Conservation (phyloP, 2,329 filamentous ascomycete genomes). For the Aspergillus ochraceoroseus region DNA sequence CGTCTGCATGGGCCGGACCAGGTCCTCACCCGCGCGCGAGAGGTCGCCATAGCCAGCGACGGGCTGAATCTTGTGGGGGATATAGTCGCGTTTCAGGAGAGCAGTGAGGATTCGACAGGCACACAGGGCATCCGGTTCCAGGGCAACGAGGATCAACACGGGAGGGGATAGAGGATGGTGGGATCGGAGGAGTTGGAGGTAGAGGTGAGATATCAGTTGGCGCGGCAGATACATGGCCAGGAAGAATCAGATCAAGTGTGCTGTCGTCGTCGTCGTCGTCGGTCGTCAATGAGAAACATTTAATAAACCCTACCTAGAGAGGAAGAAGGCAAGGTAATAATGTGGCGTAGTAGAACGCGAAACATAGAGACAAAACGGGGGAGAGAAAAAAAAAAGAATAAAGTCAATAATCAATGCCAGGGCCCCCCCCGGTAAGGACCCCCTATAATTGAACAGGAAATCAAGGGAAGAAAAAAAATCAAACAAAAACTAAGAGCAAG, state of each 20-base stretch:
- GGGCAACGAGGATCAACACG: conserved; percentile 83
- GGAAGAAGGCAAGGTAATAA: neutral
- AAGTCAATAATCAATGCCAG: too few relatives aligned
- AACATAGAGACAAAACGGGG: neutral
- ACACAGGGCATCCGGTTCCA: conserved; percentile 92
- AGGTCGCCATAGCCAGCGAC: conserved; percentile 90
- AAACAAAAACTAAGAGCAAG: neutral
- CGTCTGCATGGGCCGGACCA: conserved; percentile 82
- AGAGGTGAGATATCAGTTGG: conserved; percentile 80
- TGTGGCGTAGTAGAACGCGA: neutral
- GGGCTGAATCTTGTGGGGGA: conserved; percentile 94
- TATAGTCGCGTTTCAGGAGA: conserved; percentile 95
- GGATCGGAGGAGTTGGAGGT: conserved; percentile 78
- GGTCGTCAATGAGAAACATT: too few relatives aligned
- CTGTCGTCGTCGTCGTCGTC: too few relatives aligned
- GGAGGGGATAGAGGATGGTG: conserved; percentile 87
- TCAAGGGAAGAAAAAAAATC: neutral
- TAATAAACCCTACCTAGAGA: too few relatives aligned
- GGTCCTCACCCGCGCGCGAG: conserved; percentile 68
- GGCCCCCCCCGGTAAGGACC: too few relatives aligned
- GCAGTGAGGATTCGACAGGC: conserved; percentile 89
- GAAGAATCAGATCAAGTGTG: too few relatives aligned
- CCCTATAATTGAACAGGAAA: too few relatives aligned
- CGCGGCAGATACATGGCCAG: conserved; percentile 86
- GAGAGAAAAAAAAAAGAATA: neutral